These are phyloP conservation scores for Podospora australis DNA, from an alignment of 495 filamentous ascomycete species.

Conservation along the genomic window DNA sequence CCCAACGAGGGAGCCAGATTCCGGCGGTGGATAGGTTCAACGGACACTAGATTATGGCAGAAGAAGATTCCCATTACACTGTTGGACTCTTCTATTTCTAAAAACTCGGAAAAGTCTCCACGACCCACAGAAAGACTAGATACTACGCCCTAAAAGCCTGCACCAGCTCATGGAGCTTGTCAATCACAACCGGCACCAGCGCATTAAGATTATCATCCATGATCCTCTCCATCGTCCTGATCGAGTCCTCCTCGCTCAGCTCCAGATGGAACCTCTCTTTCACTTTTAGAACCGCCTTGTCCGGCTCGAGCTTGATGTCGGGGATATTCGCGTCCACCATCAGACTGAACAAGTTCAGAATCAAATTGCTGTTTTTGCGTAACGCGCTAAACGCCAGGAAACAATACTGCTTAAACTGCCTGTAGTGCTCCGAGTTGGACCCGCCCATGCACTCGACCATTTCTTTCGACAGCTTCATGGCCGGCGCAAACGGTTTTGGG, in stretches of 20 bases:
- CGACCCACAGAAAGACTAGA: too few species aligned
- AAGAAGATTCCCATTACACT: too few species aligned
- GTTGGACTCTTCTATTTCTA: too few species aligned
- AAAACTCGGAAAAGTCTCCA: too few species aligned
- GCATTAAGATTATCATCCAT: conserved; percentile 86
- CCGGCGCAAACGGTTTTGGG: conserved; percentile 92
- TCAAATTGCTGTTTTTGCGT: conserved; percentile 79
- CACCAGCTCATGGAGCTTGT: conserved; percentile 87
- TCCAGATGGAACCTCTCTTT: conserved; percentile 90
- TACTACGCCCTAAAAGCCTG: conserved; percentile 77
- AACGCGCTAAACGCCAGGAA: conserved; percentile 92
- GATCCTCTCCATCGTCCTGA: conserved; percentile 74
- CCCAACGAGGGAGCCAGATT: too few species aligned
- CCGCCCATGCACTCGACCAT: conserved; percentile 99
- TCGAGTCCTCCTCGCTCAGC: conserved; percentile 89
- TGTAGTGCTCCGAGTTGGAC: conserved; percentile 65
- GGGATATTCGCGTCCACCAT: conserved; percentile 98
- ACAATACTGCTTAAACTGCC: conserved; percentile 87
- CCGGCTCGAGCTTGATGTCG: conserved; percentile 85
- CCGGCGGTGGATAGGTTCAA: too few species aligned
- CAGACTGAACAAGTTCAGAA: conserved; percentile 91
- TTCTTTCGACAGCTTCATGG: conserved; percentile 94
- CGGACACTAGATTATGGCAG: too few species aligned
- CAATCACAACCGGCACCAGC: conserved; percentile 87
- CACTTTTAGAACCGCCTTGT: conserved; percentile 89